These are phyloP conservation scores for Candida golubevii DNA, from an alignment of 805 yeast genomes.

Conservation along the genomic window DNA sequence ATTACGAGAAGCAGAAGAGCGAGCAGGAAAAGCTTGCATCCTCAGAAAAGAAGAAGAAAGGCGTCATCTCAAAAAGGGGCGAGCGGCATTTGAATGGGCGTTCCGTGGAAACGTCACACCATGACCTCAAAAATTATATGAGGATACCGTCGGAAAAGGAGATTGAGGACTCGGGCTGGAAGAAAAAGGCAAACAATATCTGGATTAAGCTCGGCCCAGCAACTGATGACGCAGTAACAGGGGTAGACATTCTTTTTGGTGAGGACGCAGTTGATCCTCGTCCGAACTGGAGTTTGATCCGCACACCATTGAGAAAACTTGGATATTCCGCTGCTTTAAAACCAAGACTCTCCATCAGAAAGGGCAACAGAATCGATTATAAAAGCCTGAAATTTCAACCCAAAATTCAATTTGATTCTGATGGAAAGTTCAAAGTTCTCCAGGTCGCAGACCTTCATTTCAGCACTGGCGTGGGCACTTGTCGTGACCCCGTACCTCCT, in stretches of 20 bases:
- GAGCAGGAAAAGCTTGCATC: slow-evolving; percentile 2
- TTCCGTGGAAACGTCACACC: slow-evolving; percentile 20
- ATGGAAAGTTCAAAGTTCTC: slow-evolving; percentile 65
- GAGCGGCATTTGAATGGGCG: slow-evolving; percentile 1
- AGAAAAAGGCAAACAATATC: slow-evolving; percentile 42
- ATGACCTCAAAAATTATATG: slow-evolving; percentile 16
- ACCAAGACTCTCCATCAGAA: slow-evolving; percentile 30
- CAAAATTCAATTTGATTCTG: slow-evolving; percentile 30
- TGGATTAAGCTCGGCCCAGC: slow-evolving; percentile 56
- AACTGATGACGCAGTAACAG: slow-evolving; percentile 43
- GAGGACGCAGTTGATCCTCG: slow-evolving; percentile 72
- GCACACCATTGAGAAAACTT: slow-evolving; percentile 23
- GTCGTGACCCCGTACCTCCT: slow-evolving; percentile 69
- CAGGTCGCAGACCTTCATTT: slow-evolving; percentile 92
- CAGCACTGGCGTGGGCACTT: slow-evolving; percentile 76
- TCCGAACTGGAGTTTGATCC: slow-evolving; percentile 53
- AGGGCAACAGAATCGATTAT: slow-evolving; percentile 32
- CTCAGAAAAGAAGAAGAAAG: neutral
- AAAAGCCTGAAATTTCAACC: slow-evolving; percentile 23
- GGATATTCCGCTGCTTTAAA: slow-evolving; percentile 18
- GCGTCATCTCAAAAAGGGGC: neutral
- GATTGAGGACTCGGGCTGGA: slow-evolving; percentile 44
- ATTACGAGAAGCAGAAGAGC: neutral
- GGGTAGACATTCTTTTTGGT: slow-evolving; percentile 69
- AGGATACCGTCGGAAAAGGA: slow-evolving; percentile 34